Base-by-base conservation (phyloP, 805 yeast genomes). In the Candida glaebosa region DNA sequence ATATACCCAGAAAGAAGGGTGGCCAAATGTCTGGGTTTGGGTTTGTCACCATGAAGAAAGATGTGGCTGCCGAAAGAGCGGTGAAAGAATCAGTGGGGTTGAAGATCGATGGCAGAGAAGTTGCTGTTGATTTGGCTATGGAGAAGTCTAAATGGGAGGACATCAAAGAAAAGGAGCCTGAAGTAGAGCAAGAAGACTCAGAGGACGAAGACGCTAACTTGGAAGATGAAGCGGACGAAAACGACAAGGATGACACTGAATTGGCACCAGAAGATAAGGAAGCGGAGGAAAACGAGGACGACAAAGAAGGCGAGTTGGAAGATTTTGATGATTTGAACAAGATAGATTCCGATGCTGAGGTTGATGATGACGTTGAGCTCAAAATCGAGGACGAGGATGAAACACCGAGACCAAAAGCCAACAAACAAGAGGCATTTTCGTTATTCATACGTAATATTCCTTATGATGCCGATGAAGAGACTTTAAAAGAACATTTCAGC, bases 1-100 rank as follows among this genome's bases (percentile, higher is more conserved):
- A 81, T 51, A 87, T 93, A 50, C 99, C 99, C 36, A 79, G 87
- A 54, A 87, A 86, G 56, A 74, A 77, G 37, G 95, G 88, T 38
- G 96, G 96, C 12, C 82, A 78, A 59, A 85, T 93, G 93, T 70
- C 84, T 45, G 99, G 99, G 8, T 93, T 91, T 75, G 99, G 89
- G 0, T 93, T 93, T 61, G 89, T 93, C 7, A 84, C 93, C 1
- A 85, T 93, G 96, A 80, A 80, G 56, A 87, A 84, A 54, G 73
- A 80, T 47, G 65, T 78, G 20, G 79, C 83, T 47, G 98, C 99
- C 38, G 82, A 79, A 51, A 73, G 69, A 42, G 98, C 96, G 1
- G 80, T 90, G 26, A 86, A 86, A 52, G 88, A 76, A 25, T 71
- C 81, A 17, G 75, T 71, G 39, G 96, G 85, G 5, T 65, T 90